These are phyloP conservation scores for Leersia perrieri DNA, from an alignment of 176 grass and related monocot species.

Conservation along the genomic window DNA sequence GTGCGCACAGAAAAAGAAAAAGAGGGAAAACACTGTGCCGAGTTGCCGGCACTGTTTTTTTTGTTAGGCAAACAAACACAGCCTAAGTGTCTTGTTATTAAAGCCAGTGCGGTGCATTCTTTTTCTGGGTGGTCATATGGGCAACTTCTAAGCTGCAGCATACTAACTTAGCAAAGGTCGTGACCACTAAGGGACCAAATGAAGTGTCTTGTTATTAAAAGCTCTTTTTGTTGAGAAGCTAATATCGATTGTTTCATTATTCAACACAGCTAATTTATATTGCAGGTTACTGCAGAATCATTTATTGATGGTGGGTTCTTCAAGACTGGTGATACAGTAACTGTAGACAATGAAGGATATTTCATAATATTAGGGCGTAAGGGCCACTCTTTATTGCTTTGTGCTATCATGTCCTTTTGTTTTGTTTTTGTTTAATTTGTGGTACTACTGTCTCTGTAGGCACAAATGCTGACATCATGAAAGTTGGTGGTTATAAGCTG, in stretches of 20 bases:
- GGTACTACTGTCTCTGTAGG: conserved; percentile 44
- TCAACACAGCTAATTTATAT: conserved; percentile 23
- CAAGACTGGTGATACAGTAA: conserved; percentile 94
- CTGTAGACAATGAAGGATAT: conserved; percentile 77
- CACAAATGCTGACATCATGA: conserved; percentile 99
- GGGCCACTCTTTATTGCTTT: conserved; percentile 16
- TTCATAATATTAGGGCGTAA: conserved; percentile 93
- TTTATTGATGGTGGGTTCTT: conserved; percentile 86
- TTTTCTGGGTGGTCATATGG: background rate
- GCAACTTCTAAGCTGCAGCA: background rate
- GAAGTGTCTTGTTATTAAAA: no score
- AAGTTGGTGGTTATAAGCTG: conserved; percentile 96
- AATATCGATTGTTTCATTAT: conserved; percentile 25
- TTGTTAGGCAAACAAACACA: no score
- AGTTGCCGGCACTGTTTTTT: no score
- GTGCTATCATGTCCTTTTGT: background rate
- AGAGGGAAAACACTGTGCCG: no score
- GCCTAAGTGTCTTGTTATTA: conserved; percentile 4
- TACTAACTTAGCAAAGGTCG: conserved; percentile 8
- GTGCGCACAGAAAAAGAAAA: no score
- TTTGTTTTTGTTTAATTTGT: conserved; percentile 31
- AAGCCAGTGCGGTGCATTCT: background rate
- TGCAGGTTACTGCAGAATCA: conserved; percentile 76
- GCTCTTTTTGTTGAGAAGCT: conserved; percentile 22
- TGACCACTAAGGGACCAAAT: conserved; percentile 5